A percentile compares a stretch with the other conserved stretches of the same genome.
phyloP scores from a whole-genome alignment of 2,329 filamentous ascomycete species.

The Sphaerulina vaccinii region DNA sequence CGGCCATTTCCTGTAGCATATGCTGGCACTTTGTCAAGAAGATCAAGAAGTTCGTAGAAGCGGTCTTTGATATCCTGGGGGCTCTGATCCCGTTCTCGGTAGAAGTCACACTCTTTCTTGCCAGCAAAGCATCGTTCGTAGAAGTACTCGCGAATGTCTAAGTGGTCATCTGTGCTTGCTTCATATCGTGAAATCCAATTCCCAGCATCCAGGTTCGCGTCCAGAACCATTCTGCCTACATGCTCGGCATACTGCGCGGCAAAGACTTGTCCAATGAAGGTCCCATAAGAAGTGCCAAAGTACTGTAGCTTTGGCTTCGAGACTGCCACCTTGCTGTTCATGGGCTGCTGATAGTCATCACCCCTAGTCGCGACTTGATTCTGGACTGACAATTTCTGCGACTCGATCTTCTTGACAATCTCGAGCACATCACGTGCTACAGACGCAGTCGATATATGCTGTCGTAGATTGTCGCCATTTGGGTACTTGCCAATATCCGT shows the following conservation, averaged over 20 bases:
- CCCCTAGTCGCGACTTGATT: neutral
- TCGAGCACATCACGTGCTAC: slow-evolving; percentile 17
- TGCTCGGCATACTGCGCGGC: slow-evolving; percentile 16
- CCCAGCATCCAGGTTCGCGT: slow-evolving; percentile 38
- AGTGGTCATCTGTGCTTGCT: slow-evolving; percentile 23
- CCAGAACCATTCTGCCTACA: slow-evolving; percentile 16
- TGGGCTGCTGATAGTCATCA: slow-evolving; percentile 2
- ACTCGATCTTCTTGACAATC: slow-evolving; percentile 14
- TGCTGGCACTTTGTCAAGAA: slow-evolving; percentile 17
- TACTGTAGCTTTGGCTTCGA: slow-evolving; percentile 19
- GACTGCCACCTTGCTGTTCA: neutral
- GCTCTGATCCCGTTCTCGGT: slow-evolving; percentile 17
- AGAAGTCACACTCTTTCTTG: slow-evolving; percentile 17
- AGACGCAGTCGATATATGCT: slow-evolving; percentile 38
- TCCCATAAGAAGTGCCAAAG: slow-evolving; percentile 37
- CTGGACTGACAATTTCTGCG: slow-evolving; percentile 4
- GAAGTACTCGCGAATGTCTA: slow-evolving; percentile 10
- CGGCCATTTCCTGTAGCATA: slow-evolving; percentile 22
- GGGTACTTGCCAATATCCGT: slow-evolving; percentile 36
- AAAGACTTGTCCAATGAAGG: slow-evolving; percentile 15
- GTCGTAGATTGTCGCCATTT: slow-evolving; percentile 23
- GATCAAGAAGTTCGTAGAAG: slow-evolving; percentile 18
- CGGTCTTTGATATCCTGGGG: slow-evolving; percentile 19
- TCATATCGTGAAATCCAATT: slow-evolving; percentile 25
- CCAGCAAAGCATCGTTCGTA: slow-evolving; percentile 16